A percentile compares a stretch with the other conserved stretches of the same genome.
Conservation (phyloP, 1,284 basidiomycete genomes). For the Polyporus tsugae region DNA sequence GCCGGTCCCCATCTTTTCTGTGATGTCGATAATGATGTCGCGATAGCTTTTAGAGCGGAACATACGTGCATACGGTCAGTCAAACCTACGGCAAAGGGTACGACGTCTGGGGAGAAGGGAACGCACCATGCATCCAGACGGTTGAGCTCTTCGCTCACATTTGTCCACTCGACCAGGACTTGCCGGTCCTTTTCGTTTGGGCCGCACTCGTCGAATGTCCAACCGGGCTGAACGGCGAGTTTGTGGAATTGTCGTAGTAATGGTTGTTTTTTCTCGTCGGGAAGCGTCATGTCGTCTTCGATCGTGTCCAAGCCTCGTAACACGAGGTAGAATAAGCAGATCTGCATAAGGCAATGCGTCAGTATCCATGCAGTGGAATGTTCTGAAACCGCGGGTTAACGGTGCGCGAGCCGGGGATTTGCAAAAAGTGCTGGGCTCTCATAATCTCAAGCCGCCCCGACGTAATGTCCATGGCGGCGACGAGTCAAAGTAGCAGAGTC, state of each 20-base stretch:
- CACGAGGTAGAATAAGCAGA: slow-evolving; percentile 96
- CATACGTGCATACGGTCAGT: neutral
- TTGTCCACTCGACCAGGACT: slow-evolving; percentile 88
- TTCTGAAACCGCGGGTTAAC: neutral
- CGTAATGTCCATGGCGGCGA: neutral
- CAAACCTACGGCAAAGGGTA: slow-evolving; percentile 8
- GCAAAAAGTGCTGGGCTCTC: neutral
- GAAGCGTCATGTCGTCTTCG: slow-evolving; percentile 98
- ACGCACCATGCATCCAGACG: slow-evolving; percentile 71
- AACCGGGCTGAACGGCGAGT: slow-evolving; percentile 85
- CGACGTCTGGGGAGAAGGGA: neutral
- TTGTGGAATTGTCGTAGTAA: slow-evolving; percentile 88
- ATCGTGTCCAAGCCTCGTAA: slow-evolving; percentile 95
- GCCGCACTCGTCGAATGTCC: slow-evolving; percentile 87
- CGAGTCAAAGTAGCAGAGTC: neutral
- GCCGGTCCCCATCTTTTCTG: slow-evolving; percentile 88
- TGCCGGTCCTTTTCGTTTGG: slow-evolving; percentile 92
- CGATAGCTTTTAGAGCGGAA: slow-evolving; percentile 64
- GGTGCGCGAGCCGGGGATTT: neutral
- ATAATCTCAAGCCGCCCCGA: neutral
- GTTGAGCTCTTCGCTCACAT: slow-evolving; percentile 86
- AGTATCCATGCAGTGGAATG: neutral
- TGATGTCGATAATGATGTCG: slow-evolving; percentile 85
- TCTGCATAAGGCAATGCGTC: slow-evolving; percentile 52
- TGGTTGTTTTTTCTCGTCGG: slow-evolving; percentile 87